Evolutionary conservation across 2,329 filamentous ascomycete species (phyloP), one percentile per base, ranked within the genome.

Genomic region (Dactylellina leptospora): DNA sequence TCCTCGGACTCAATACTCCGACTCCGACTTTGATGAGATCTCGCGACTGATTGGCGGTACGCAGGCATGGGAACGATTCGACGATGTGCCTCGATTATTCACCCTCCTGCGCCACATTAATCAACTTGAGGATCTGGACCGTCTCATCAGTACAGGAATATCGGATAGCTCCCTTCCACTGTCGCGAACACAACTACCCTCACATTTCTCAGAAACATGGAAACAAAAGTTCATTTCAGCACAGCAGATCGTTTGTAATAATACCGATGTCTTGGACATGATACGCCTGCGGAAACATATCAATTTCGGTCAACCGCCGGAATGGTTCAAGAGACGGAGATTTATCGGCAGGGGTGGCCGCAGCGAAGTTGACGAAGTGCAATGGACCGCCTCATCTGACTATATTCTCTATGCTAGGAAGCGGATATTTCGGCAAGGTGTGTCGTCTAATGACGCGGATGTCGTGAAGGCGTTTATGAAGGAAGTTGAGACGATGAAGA

Each of bases 131-230:
- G 13, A 75, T 2, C 51, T 79, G 2, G 74, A 77, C 8, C 33
- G 36, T 10, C 66, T 79, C 22, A n/a, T 78, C 16, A 60, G 73
- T 1, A 38, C 68, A 30, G 76, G 76, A 6, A 75, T 79, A 33
- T 66, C 50, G 1, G 78, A 79, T 33, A 23, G 71, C 42, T 79
- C 72, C 71, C 77, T 79, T 40, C 78, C 78, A 5, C 74, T 78
- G 30, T 62, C 69, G 6, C 16, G 28, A 4, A 59, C 36, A 13
- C 33, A 58, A n/a, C 66, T 79, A n/a, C 78, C 78, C 1, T 30
- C 27, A 20, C 66, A 47, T 20, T 55, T 79, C 1, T 53, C 54
- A 23, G 72, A 74, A 1, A 59, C 27, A 1, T 38, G 74, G 16
- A 74, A 74, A 4, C 13, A 53, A 2, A 40, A 58, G 10, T 75